phyloP scores from a whole-genome alignment of 768 basidiomycete genomes.

The Macrolepiota dolichaula region DNA sequence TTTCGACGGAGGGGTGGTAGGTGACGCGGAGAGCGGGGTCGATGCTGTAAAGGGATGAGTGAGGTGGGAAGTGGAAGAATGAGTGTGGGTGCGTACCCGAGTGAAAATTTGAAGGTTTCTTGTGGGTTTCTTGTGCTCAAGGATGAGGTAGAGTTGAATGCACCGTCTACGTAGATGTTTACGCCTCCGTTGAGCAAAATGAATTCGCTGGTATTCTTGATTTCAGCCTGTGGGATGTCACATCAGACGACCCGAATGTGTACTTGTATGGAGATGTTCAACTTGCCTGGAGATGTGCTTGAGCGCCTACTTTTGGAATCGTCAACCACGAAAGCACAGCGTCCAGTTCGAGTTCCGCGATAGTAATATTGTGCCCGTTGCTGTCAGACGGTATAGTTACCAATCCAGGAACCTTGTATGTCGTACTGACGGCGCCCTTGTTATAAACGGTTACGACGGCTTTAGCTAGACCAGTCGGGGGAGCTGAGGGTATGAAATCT shows the following conservation, averaged over 20 bases:
- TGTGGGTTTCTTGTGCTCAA: constrained; percentile 32
- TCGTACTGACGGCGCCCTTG: constrained; percentile 27
- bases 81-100: constrained; percentile 28
- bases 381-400: constrained; percentile 30
- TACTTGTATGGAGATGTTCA: background rate
- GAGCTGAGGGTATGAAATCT: background rate
- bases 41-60: constrained; percentile 19
- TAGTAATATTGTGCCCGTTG: constrained; percentile 28
- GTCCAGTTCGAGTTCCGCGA: constrained; percentile 26
- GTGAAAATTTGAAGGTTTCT: constrained; percentile 36
- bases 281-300: constrained; percentile 28
- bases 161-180: constrained; percentile 39
- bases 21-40: constrained; percentile 36
- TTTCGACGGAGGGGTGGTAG: constrained; percentile 34
- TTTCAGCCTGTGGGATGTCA: constrained; percentile 26
- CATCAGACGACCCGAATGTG: background rate
- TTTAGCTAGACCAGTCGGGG: background rate
- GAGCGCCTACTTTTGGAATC: constrained; percentile 32
- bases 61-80: background rate
- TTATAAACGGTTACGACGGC: constrained; percentile 17
- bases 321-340: constrained; percentile 33
- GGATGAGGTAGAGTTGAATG: constrained; percentile 33
- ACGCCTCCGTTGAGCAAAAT: constrained; percentile 31
- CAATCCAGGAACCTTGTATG: constrained; percentile 29
- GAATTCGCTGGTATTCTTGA: constrained; percentile 37